A percentile compares a stretch with the other conserved stretches of the same genome.
These are phyloP conservation scores for Pestalotiopsis sp. DNA, from an alignment of 2,329 filamentous ascomycete species.

Conservation along the genomic window DNA sequence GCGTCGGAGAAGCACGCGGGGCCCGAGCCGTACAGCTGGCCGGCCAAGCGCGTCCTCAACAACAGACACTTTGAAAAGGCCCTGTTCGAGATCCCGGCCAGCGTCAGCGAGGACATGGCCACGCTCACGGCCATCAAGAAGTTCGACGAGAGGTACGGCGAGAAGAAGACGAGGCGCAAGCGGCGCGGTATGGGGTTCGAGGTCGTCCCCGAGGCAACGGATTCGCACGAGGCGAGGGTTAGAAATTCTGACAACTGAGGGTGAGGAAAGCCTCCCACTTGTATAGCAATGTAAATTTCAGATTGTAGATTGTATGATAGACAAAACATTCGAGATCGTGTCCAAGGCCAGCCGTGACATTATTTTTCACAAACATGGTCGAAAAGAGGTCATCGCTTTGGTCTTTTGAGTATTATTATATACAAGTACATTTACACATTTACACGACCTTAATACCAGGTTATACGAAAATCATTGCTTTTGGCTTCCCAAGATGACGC, in stretches of 20 bases:
- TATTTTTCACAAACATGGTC: not conserved
- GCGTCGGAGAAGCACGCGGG: conserved; percentile 36
- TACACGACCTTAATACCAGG: too few species aligned
- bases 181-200: conserved; percentile 62
- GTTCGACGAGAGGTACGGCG: conserved; percentile 95
- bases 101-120: conserved; percentile 92
- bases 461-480: too few species aligned
- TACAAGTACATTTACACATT: too few species aligned
- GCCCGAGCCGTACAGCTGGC: conserved; percentile 59
- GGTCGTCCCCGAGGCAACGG: conserved; percentile 40
- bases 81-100: conserved; percentile 85
- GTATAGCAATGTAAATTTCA: not conserved
- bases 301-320: not conserved
- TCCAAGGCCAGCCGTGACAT: not conserved
- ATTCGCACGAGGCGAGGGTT: conserved; percentile 49
- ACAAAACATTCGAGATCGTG: not conserved
- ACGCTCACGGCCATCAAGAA: conserved; percentile 84
- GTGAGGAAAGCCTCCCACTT: not conserved
- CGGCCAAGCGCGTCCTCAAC: conserved; percentile 67
- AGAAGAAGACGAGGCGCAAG: conserved; percentile 68
- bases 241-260: conserved; percentile 16
- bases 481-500: too few species aligned
- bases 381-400: too few species aligned
- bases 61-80: conserved; percentile 81
- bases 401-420: too few species aligned